Evolutionary conservation across 2,329 filamentous ascomycete species (phyloP).

Genomic region (Pyrenophora tritici-repentis): DNA sequence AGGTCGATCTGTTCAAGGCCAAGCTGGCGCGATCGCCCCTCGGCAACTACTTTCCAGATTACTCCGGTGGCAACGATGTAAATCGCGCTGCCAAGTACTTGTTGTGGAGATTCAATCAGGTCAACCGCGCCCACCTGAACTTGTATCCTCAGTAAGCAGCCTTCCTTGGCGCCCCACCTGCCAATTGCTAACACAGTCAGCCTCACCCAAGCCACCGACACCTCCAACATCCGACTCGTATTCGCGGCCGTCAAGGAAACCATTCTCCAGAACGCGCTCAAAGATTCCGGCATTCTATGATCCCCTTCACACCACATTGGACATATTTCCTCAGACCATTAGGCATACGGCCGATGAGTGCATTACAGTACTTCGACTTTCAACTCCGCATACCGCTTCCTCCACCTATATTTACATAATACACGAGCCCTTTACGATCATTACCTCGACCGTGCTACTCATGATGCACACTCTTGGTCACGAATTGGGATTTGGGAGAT

Average conservation of each 20-base stretch:
- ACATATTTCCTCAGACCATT: constrained; percentile 33
- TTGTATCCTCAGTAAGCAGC: constrained; percentile 80
- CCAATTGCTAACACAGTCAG: constrained; percentile 54
- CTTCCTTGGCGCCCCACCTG: background rate
- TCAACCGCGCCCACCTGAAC: constrained; percentile 94
- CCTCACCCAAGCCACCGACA: constrained; percentile 97
- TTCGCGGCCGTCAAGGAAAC: constrained; percentile 99
- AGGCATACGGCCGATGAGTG: constrained; percentile 34
- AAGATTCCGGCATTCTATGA: constrained; percentile 90
- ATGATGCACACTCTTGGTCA: constrained; percentile 39
- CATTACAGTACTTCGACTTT: constrained; percentile 1
- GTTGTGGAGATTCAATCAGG: constrained; percentile 97
- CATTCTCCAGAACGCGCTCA: constrained; percentile 95
- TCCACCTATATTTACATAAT: constrained; percentile 39
- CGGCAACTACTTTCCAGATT: constrained; percentile 96
- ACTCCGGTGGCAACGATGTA: constrained; percentile 95
- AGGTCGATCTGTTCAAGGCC: constrained; percentile 96
- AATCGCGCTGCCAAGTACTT: constrained; percentile 98
- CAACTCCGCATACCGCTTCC: constrained; percentile 9
- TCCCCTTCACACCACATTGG: constrained; percentile 15
- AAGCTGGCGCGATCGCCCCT: constrained; percentile 89
- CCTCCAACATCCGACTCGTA: constrained; percentile 95
- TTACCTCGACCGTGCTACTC: constrained; percentile 35
- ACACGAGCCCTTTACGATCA: constrained; percentile 44
- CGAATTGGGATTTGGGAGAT: constrained; percentile 43